phyloP scores from a whole-genome alignment of 106 monocot species.

The Triglochin maritima region DNA sequence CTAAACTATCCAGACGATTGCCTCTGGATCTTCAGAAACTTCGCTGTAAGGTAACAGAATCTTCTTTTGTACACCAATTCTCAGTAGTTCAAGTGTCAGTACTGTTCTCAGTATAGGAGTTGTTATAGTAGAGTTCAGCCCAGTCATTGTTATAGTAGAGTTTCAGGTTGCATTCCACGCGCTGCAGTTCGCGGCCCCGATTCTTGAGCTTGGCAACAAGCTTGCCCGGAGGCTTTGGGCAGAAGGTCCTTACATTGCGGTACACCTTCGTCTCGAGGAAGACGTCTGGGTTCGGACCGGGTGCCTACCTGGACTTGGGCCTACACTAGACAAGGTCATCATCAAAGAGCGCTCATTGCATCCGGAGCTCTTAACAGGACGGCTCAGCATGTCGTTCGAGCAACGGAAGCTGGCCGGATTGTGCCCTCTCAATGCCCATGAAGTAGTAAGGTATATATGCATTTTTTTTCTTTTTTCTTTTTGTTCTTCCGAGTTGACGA shows the following conservation, averaged over 20 bases:
- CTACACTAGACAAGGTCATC: conserved; percentile 17
- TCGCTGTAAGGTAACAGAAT: conserved; percentile 27
- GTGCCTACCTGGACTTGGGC: conserved; percentile 28
- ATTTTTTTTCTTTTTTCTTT: background rate
- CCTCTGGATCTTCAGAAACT: conserved; percentile 30
- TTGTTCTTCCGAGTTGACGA: background rate
- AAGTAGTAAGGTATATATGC: conserved; percentile 19
- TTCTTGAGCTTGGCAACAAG: conserved; percentile 19
- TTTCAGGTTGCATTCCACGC: conserved; percentile 35
- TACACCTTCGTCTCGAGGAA: conserved; percentile 43
- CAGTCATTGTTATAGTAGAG: too few species aligned
- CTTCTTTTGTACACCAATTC: background rate
- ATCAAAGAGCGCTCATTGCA: background rate
- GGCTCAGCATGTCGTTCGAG: conserved; percentile 12
- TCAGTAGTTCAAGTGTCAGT: too few species aligned
- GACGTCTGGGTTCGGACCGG: conserved; percentile 46
- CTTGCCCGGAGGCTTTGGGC: conserved; percentile 20
- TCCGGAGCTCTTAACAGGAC: conserved; percentile 32
- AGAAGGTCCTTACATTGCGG: conserved; percentile 24
- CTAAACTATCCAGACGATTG: conserved; percentile 26
- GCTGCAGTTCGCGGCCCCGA: conserved; percentile 16
- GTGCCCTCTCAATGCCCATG: conserved; percentile 29
- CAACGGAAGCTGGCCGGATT: conserved; percentile 24
- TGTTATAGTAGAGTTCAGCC: too few species aligned
- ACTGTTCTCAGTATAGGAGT: too few species aligned